phyloP scores from a whole-genome alignment of 805 yeast genomes.

The Alloascoidea hylecoeti region DNA sequence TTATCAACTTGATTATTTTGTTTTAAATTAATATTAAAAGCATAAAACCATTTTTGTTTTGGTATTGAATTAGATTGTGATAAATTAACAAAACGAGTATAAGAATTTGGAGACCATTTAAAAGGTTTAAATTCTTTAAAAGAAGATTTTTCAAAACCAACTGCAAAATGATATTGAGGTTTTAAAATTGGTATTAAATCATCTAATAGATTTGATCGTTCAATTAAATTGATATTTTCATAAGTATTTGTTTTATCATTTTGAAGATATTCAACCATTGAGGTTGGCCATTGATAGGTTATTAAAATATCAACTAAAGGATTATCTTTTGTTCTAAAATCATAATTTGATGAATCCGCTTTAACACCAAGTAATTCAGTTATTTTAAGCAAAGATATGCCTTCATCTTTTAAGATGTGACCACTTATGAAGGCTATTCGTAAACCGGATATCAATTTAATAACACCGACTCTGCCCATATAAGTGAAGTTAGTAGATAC shows the following conservation, averaged over 20 bases:
- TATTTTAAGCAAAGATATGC: not conserved
- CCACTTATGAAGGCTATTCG: not conserved
- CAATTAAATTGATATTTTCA: no score
- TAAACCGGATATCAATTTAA: not conserved
- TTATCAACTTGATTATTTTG: not conserved
- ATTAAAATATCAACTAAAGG: conserved; percentile 45
- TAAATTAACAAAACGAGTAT: conserved; percentile 50
- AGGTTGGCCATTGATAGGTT: conserved; percentile 47
- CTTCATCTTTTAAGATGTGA: not conserved
- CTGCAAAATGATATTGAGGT: not conserved
- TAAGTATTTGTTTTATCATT: conserved; percentile 16
- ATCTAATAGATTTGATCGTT: not conserved
- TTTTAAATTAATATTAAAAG: conserved; percentile 28
- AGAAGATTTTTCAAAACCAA: not conserved
- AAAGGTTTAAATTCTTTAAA: not conserved
- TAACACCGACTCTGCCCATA: not conserved
- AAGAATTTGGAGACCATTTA: conserved; percentile 2
- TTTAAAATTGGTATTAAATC: not conserved
- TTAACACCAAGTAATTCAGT: not conserved
- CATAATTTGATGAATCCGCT: no score
- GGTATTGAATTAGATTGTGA: conserved; percentile 34
- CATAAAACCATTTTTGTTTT: conserved; percentile 59
- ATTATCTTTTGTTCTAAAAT: not conserved
- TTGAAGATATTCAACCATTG: conserved; percentile 51
- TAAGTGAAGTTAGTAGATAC: not conserved